A percentile compares a stretch with the other conserved stretches of the same genome.
Evolutionary conservation across 75 land plant genomes (phyloP).

Genomic region (Picea glauca): DNA sequence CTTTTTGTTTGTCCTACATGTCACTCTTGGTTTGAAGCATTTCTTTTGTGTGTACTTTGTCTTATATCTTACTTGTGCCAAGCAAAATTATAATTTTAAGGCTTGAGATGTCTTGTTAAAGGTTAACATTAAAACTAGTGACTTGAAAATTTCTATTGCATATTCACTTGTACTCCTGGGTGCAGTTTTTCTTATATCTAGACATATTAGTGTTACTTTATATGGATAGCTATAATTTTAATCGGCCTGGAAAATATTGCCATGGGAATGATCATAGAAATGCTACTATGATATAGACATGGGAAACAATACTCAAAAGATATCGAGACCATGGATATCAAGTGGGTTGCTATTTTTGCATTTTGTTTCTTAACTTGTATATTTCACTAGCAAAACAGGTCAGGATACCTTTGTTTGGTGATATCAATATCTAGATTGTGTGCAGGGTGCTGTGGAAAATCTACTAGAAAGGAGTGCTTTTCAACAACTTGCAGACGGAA

Average conservation of each 20-base stretch:
- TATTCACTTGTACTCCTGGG: neutral
- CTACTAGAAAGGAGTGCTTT: slow-evolving; percentile 63
- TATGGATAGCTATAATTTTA: neutral
- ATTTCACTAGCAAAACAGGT: neutral
- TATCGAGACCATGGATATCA: neutral
- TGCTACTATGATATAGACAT: neutral
- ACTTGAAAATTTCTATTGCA: neutral
- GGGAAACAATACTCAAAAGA: neutral
- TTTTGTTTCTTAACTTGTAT: neutral
- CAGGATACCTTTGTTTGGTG: neutral
- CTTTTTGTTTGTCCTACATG: neutral
- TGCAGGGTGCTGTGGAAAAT: slow-evolving; percentile 93
- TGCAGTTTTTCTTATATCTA: neutral
- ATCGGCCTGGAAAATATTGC: neutral
- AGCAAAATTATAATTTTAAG: neutral
- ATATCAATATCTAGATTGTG: neutral
- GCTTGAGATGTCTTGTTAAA: neutral
- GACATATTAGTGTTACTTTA: neutral
- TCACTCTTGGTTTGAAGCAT: neutral
- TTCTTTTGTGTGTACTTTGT: neutral
- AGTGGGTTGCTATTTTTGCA: neutral
- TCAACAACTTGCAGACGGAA: slow-evolving; percentile 68
- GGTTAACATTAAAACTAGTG: neutral
- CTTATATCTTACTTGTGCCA: neutral
- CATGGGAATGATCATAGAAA: neutral